A percentile compares a stretch with the other conserved stretches of the same genome.
Evolutionary conservation across 2,329 filamentous ascomycete species (phyloP).

Genomic region (Penicillium sp.): DNA sequence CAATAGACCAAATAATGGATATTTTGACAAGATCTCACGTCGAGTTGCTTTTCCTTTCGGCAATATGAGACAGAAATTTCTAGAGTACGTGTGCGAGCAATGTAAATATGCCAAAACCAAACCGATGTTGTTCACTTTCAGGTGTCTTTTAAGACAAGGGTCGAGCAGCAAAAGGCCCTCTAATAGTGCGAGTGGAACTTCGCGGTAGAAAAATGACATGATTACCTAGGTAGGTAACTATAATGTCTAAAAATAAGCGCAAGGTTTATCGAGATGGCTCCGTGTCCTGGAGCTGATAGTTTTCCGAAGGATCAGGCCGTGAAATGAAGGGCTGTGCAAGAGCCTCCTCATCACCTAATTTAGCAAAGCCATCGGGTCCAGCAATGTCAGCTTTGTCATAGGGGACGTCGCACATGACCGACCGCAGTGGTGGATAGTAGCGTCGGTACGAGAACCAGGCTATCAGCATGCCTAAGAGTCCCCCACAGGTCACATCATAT

Average conservation of each 20-base stretch:
- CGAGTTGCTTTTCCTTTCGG: neutral
- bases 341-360: constrained; percentile 34
- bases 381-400: constrained; percentile 36
- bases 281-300: constrained; percentile 23
- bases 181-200: neutral
- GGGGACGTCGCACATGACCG: constrained; percentile 51
- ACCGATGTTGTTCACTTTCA: neutral
- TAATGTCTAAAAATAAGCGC: neutral
- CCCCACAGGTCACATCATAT: constrained; percentile 59
- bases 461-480: constrained; percentile 52
- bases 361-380: constrained; percentile 27
- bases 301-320: constrained; percentile 14
- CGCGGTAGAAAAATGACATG: neutral
- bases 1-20: neutral
- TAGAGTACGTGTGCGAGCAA: neutral
- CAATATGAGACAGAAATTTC: neutral
- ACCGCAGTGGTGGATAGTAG: constrained; percentile 56
- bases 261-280: constrained; percentile 6
- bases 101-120: neutral
- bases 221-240: too few relatives aligned
- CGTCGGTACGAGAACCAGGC: constrained; percentile 59
- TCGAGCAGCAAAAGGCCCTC: neutral
- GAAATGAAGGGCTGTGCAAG: constrained; percentile 11
- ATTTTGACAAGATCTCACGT: neutral
- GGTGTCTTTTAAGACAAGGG: neutral